A percentile compares a stretch with the other conserved stretches of the same genome.
These are phyloP conservation scores for Hibiscus mutabilis DNA, from an alignment of 345 rosid species.

Conservation along the genomic window DNA sequence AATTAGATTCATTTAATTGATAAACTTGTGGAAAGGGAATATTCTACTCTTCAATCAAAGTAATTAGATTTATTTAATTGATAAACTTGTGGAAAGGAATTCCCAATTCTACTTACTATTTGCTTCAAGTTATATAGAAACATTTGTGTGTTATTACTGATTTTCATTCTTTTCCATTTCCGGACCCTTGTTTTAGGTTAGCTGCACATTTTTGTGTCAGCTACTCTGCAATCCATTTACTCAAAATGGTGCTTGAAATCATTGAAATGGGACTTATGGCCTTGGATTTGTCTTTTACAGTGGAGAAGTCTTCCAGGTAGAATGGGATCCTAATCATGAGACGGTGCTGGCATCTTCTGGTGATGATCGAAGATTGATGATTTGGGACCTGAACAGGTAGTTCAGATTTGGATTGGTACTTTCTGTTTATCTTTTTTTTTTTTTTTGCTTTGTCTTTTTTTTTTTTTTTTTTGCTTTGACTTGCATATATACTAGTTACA, in stretches of 20 bases:
- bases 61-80: neutral
- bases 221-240: neutral
- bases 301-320: slow-evolving; percentile 92
- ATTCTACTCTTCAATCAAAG: neutral
- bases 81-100: neutral
- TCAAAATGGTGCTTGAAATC: neutral
- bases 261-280: neutral
- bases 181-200: neutral
- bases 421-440: no score
- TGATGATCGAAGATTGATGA: slow-evolving; percentile 83
- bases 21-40: neutral
- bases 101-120: neutral
- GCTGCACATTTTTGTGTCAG: neutral
- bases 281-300: slow-evolving; percentile 30
- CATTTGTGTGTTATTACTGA: neutral
- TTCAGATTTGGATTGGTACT: neutral
- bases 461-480: no score
- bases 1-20: neutral
- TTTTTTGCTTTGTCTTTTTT: no score
- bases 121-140: neutral
- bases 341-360: slow-evolving; percentile 89
- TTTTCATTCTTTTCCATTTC: neutral
- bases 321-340: slow-evolving; percentile 97
- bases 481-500: neutral
- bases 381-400: slow-evolving; percentile 95